phyloP scores from a whole-genome alignment of 1,284 basidiomycete genomes.

The Rhodotorula sp. region DNA sequence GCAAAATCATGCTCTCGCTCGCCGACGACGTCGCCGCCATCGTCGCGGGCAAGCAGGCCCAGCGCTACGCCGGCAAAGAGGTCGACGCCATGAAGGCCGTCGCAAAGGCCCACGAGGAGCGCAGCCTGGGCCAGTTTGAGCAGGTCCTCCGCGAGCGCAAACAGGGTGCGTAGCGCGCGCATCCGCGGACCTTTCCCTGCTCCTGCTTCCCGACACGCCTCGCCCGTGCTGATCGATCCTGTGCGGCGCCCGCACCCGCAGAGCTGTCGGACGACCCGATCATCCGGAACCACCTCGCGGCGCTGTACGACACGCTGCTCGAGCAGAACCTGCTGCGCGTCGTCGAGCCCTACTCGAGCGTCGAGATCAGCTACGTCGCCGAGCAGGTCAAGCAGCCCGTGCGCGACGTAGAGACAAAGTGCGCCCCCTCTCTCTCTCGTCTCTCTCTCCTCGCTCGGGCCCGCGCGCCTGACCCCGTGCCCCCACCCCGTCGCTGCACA shows the following conservation, averaged over 20 bases:
- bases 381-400: constrained; percentile 84
- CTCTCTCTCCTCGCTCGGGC: neutral
- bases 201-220: neutral
- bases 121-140: constrained; percentile 88
- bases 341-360: constrained; percentile 90
- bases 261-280: constrained; percentile 91
- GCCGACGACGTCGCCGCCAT: constrained; percentile 90
- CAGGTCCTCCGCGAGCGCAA: constrained; percentile 82
- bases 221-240: too few relatives aligned
- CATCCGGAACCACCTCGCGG: constrained; percentile 87
- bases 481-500: neutral
- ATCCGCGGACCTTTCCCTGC: neutral
- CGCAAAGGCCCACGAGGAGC: constrained; percentile 86
- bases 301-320: constrained; percentile 89
- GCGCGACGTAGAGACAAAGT: constrained; percentile 94
- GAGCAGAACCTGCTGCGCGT: constrained; percentile 93
- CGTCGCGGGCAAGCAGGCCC: constrained; percentile 80
- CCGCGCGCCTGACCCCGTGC: neutral
- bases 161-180: constrained; percentile 60
- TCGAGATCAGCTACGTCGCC: constrained; percentile 88
- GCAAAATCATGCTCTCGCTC: constrained; percentile 96
- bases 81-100: constrained; percentile 95
- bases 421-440: constrained; percentile 48
- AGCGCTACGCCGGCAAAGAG: constrained; percentile 75
- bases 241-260: constrained; percentile 47